These are phyloP conservation scores for Tricholoma flavovirens DNA, from an alignment of 768 basidiomycete species.

Conservation along the genomic window DNA sequence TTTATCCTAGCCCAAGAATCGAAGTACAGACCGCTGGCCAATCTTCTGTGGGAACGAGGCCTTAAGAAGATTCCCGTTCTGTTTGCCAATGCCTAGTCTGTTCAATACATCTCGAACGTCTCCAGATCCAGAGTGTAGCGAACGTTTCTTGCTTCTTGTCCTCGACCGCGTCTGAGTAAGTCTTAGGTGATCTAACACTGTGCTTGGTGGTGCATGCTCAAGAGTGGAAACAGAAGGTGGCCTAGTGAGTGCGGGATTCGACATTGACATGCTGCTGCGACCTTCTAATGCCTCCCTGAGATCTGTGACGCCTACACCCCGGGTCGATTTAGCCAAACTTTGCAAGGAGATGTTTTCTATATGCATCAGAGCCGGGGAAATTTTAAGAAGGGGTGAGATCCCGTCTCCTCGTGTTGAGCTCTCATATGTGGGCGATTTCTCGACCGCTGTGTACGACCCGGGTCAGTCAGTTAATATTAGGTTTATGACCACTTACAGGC, in stretches of 20 bases:
- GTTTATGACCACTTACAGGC: conserved; percentile 52
- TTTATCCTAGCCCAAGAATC: background rate
- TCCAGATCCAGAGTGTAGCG: conserved; percentile 44
- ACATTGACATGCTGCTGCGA: conserved; percentile 78
- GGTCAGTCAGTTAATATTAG: background rate
- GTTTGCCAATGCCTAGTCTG: conserved; percentile 78
- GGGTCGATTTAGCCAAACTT: conserved; percentile 71
- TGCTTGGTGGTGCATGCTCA: conserved; percentile 55
- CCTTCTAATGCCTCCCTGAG: conserved; percentile 87
- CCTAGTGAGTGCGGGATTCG: conserved; percentile 64
- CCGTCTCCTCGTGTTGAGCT: conserved; percentile 56
- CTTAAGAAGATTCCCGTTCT: conserved; percentile 57
- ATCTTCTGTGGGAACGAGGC: conserved; percentile 62
- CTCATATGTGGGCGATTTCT: conserved; percentile 49
- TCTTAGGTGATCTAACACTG: conserved; percentile 32
- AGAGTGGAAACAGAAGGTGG: conserved; percentile 74
- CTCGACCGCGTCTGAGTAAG: conserved; percentile 51
- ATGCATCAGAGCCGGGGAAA: conserved; percentile 85
- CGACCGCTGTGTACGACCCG: conserved; percentile 39
- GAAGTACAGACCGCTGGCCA: conserved; percentile 23
- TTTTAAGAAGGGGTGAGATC: conserved; percentile 67
- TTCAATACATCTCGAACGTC: conserved; percentile 82
- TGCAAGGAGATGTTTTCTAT: conserved; percentile 87
- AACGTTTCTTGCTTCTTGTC: conserved; percentile 44
- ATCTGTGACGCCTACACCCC: conserved; percentile 83